These are phyloP conservation scores for Pontederia paniculata DNA, from an alignment of 176 grass and related monocot genomes.

Conservation along the genomic window DNA sequence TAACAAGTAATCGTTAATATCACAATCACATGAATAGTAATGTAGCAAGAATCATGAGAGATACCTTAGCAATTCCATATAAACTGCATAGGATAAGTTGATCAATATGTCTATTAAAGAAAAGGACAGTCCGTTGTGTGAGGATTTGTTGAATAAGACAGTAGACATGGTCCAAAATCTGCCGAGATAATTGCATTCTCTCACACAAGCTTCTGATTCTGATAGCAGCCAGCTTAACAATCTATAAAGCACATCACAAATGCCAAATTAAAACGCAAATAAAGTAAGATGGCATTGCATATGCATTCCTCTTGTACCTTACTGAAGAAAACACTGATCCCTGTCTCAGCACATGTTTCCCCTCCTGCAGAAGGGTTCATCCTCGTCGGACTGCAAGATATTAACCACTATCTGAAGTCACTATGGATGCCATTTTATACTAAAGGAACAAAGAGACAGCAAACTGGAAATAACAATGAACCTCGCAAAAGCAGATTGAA, in stretches of 20 bases:
- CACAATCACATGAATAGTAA: background rate
- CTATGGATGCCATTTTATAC: no score
- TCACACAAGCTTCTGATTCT: constrained; percentile 95
- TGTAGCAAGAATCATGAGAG: background rate
- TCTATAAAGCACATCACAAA: constrained; percentile 33
- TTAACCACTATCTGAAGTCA: background rate
- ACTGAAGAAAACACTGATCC: constrained; percentile 84
- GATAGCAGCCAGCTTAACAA: constrained; percentile 72
- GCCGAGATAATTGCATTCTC: constrained; percentile 70
- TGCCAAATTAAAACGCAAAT: constrained; percentile 9
- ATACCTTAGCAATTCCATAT: constrained; percentile 92
- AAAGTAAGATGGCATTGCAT: background rate
- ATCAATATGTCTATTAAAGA: constrained; percentile 95
- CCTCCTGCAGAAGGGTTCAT: constrained; percentile 73
- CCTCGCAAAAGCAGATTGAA: constrained; percentile 97
- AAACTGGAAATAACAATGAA: constrained; percentile 3
- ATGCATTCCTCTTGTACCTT: constrained; percentile 29
- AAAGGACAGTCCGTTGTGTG: constrained; percentile 64
- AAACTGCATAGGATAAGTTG: constrained; percentile 92
- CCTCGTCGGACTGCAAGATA: constrained; percentile 61
- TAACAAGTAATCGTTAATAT: constrained; percentile 2
- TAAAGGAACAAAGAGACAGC: no score
- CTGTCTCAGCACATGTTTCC: constrained; percentile 88
- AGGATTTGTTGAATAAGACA: constrained; percentile 83
- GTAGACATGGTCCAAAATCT: constrained; percentile 67